phyloP scores from a whole-genome alignment of 2,329 filamentous ascomycete species.

The Fusarium camptoceras region DNA sequence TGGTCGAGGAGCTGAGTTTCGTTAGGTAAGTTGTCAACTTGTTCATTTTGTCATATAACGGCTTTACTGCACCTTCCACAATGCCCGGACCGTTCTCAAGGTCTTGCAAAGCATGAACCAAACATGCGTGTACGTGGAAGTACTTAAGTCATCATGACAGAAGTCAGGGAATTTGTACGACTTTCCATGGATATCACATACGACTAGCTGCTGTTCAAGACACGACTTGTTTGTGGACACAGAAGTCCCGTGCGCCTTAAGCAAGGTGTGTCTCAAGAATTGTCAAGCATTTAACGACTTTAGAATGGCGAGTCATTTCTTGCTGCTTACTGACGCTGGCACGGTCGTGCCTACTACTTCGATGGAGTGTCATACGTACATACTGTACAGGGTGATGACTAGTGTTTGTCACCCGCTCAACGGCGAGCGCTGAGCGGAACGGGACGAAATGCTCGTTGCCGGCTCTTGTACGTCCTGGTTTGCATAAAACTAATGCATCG shows the following conservation, averaged over 20 bases:
- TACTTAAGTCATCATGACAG: conserved; percentile 14
- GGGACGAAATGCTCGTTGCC: conserved; percentile 9
- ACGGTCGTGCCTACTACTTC: background rate
- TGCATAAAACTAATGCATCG: conserved; percentile 35
- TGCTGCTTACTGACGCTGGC: background rate
- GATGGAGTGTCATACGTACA: background rate
- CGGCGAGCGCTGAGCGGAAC: too few species aligned
- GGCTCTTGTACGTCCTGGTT: conserved; percentile 9
- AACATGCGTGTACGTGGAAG: conserved; percentile 4
- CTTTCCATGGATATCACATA: conserved; percentile 14
- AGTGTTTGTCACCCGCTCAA: background rate
- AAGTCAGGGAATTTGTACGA: background rate
- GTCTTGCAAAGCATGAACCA: conserved; percentile 1
- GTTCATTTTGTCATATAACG: conserved; percentile 3
- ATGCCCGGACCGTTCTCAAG: conserved; percentile 2
- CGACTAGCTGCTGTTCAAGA: conserved; percentile 14
- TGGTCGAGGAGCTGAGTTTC: conserved; percentile 78
- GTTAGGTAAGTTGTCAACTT: conserved; percentile 67
- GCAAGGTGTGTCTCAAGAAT: background rate
- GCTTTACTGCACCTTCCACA: background rate
- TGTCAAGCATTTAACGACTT: background rate
- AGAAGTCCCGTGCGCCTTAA: conserved; percentile 6
- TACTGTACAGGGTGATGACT: background rate
- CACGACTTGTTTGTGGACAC: conserved; percentile 5
- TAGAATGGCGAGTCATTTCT: background rate